Base-by-base conservation (phyloP, 176 grass and related monocot genomes). In the Musa schizocarpa region DNA sequence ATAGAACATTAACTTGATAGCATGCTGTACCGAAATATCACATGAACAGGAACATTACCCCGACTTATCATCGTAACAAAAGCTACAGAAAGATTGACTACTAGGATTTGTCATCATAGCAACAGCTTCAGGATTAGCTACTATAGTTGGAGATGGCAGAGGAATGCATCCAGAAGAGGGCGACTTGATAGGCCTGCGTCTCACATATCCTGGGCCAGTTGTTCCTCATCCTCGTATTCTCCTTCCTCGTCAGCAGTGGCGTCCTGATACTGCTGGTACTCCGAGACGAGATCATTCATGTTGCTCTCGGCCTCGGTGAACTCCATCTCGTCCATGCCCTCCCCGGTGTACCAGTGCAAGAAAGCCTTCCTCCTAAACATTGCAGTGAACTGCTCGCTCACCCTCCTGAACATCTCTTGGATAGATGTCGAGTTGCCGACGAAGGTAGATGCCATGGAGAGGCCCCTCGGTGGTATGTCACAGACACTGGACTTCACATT, bases 311-410 rank as follows among this genome's bases (percentile, higher is more conserved):
- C 86, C 77, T 92, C 86, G 0, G 89, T 92, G 86, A 92, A 92
- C 78, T 92, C 89, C 89, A 92, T 92, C 78, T 92, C 89, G 23
- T 92, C 89, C 89, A 92, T 92, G 58, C 89, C 89, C 77, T 92
- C 89, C 0, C 89, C 89, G 0, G 89, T 92, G 75, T 92, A 92
- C 86, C 89, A 92, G 23, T 92, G 89, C 83, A 92, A 82, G 89
- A 92, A 92, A 71, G 92, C 92, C 79, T 96, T 96, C 77, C 92
- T 86, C 83, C 86, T 82, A 74, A 96, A 96, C 92, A 96, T 96
- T 34, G 92, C 92, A 0, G 92, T 96, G 83, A 96, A 96, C 79
- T 96, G 92, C 83, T 96, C 91, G 9, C 91, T 94, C 71, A 94
- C 91, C 83, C 91, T 90, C 76, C 91, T 75, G 83, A 94, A 94